These are phyloP conservation scores for Coemansia sp. DNA, from an alignment of 192 early-diverging fungal genomes.

Conservation along the genomic window DNA sequence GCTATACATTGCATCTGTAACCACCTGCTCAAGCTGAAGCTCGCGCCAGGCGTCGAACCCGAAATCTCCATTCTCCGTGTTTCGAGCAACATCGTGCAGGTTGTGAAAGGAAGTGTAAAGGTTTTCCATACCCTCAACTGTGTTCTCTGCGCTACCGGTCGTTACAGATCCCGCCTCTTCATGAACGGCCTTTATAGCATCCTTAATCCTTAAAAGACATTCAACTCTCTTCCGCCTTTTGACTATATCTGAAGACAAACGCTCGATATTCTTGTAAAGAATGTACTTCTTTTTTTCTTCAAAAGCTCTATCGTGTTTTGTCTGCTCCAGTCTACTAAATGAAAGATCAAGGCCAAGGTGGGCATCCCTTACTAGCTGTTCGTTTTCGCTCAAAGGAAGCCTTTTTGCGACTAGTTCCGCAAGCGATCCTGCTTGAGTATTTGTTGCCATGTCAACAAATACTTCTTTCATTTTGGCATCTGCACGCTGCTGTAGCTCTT, in stretches of 20 bases:
- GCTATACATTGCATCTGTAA: constrained; percentile 15
- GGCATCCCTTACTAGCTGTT: constrained; percentile 30
- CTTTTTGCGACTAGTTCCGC: constrained; percentile 33
- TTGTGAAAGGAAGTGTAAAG: constrained; percentile 20
- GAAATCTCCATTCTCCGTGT: constrained; percentile 10
- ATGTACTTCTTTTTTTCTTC: constrained; percentile 5
- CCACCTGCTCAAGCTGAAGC: constrained; percentile 34
- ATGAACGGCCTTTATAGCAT: constrained; percentile 13
- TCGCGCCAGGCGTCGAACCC: constrained; percentile 43
- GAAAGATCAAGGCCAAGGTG: constrained; percentile 47
- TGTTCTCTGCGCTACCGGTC: neutral
- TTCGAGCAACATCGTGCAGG: constrained; percentile 10
- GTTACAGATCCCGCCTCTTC: neutral
- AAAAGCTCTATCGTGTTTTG: constrained; percentile 14
- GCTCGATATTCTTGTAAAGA: constrained; percentile 10
- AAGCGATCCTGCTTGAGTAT: constrained; percentile 30
- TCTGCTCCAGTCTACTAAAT: constrained; percentile 26
- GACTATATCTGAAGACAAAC: constrained; percentile 12
- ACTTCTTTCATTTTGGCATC: constrained; percentile 30
- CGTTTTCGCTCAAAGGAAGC: constrained; percentile 24
- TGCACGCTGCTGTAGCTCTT: constrained; percentile 39
- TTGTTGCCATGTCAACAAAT: constrained; percentile 51
- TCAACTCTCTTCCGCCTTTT: constrained; percentile 17
- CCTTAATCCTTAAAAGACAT: constrained; percentile 18
- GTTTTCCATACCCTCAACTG: neutral